Evolutionary conservation across 805 yeast genomes (phyloP).

Genomic region (Torulaspora maleeae): DNA sequence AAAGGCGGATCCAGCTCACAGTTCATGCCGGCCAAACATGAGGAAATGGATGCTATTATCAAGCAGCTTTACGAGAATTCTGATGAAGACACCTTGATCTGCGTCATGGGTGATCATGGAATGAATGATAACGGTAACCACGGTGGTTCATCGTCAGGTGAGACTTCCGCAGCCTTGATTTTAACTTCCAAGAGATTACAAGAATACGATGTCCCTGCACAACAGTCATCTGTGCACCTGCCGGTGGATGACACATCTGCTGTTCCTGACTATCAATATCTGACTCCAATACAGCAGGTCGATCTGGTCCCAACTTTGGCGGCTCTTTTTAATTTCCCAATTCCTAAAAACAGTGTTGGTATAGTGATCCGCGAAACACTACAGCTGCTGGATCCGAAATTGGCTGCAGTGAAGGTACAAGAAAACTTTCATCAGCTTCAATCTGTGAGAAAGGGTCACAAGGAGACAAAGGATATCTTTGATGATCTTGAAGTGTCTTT

Average conservation of each 20-base stretch:
- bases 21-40: conserved; percentile 76
- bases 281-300: conserved; percentile 66
- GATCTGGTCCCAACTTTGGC: conserved; percentile 92
- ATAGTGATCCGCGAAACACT: conserved; percentile 57
- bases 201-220: conserved; percentile 19
- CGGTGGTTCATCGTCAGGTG: conserved; percentile 93
- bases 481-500: conserved; percentile 25
- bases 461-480: conserved; percentile 1
- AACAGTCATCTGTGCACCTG: conserved; percentile 15
- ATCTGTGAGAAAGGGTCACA: conserved; percentile 23
- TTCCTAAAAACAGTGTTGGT: conserved; percentile 88
- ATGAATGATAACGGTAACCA: conserved; percentile 95
- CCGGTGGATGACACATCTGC: conserved; percentile 20
- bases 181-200: conserved; percentile 61
- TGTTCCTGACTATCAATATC: conserved; percentile 46
- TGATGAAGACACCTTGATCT: conserved; percentile 53
- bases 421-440: conserved; percentile 59
- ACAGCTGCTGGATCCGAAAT: conserved; percentile 42
- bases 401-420: conserved; percentile 32
- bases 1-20: conserved; percentile 85
- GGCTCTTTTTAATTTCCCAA: conserved; percentile 73
- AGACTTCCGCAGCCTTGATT: conserved; percentile 79
- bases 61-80: conserved; percentile 45
- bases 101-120: conserved; percentile 91
- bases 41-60: conserved; percentile 77